These are phyloP conservation scores for Euphorbia corollata DNA, from an alignment of 441 rosid genomes.

Conservation along the genomic window DNA sequence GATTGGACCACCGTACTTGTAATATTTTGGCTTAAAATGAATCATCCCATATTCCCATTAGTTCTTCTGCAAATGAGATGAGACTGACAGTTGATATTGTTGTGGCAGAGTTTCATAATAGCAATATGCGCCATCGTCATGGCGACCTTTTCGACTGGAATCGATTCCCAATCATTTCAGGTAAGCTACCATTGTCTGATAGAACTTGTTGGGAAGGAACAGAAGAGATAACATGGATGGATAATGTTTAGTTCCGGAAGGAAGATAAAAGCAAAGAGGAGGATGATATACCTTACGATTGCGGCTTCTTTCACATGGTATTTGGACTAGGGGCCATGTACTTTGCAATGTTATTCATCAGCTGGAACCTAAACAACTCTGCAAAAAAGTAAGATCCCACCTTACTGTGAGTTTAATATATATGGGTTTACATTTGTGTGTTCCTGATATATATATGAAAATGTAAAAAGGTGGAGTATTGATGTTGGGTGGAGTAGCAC, in stretches of 20 bases:
- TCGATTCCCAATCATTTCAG: slow-evolving; percentile 79
- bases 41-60: no score
- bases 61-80: neutral
- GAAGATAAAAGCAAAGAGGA: slow-evolving; percentile 42
- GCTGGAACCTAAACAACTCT: slow-evolving; percentile 68
- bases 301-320: slow-evolving; percentile 73
- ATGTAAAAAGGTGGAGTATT: slow-evolving; percentile 63
- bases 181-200: slow-evolving; percentile 26
- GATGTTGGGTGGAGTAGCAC: slow-evolving; percentile 92
- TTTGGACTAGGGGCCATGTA: slow-evolving; percentile 88
- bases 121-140: slow-evolving; percentile 76
- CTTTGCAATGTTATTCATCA: slow-evolving; percentile 82
- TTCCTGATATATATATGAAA: neutral
- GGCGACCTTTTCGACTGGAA: slow-evolving; percentile 91
- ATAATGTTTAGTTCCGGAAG: slow-evolving; percentile 39
- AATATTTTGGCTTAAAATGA: slow-evolving; percentile 13
- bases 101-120: slow-evolving; percentile 61
- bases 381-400: slow-evolving; percentile 40
- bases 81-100: neutral
- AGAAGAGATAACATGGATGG: neutral
- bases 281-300: slow-evolving; percentile 63
- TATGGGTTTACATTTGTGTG: no score
- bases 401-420: no score
- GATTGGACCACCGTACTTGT: slow-evolving; percentile 74
- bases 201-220: neutral